Base-by-base conservation (phyloP, 306 rosid genomes). In the Alnus glutinosa region DNA sequence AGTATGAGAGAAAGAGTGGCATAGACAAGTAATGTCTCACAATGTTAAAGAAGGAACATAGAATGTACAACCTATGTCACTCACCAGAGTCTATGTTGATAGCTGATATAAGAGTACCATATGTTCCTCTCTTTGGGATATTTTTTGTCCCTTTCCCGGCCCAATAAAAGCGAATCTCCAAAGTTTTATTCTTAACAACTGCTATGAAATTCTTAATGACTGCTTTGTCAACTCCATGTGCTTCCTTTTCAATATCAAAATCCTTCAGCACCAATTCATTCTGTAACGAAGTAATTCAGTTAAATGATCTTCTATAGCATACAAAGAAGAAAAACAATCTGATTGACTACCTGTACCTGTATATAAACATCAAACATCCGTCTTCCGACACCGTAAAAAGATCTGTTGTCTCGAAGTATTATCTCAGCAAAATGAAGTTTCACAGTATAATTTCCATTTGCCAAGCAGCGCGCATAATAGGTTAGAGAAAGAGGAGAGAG, bases 91-190 rank as follows among this genome's bases (percentile, higher is more conserved):
- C 83, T 74, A 89, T 70, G 8, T 94, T 85, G 79, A 91, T 78
- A 77, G 90, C 92, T 70, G 97, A 88, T 82, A 91, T 77, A 58
- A 91, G 89, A 63, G 93, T 86, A 77, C 97, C 97, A 83, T 91
- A 89, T 49, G 32, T 81, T 75, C 89, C 91, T 71, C 68, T 4
- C 67, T 1, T 48, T 32, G 97, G 93, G 80, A 79, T 39, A 55
- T 83, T 75, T 71, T 83, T 79, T 61, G 92, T 92, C 55, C 97
- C 97, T 76, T 88, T 92, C 74, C 97, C 94, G 58, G 94, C 89
- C 92, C 92, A 91, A 61, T 86, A 79, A 52, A 91, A 88, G 34
- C 83, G 92, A 44, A 88, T 82, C 85, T 85, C 86, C 77, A 88
- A 48, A 81, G 71, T 81, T 78, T 71, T 79, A 37, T 80, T 58